These are phyloP conservation scores for Chalciporus piperatus DNA, from an alignment of 768 basidiomycete species.

Conservation along the genomic window DNA sequence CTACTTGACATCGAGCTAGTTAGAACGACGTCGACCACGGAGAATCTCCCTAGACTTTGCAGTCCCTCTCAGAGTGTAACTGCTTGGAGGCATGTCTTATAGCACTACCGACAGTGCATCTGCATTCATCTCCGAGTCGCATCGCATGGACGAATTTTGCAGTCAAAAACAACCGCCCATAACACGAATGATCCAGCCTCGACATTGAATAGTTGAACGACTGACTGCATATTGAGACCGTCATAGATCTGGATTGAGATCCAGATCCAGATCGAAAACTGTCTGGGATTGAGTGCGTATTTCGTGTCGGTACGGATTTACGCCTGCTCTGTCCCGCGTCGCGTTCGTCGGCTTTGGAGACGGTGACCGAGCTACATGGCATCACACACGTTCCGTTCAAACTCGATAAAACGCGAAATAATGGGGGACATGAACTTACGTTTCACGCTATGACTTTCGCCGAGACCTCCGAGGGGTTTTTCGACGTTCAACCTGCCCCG, in stretches of 20 bases:
- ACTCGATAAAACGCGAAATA: not conserved
- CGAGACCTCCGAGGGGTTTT: constrained; percentile 71
- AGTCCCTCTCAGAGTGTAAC: too few relatives aligned
- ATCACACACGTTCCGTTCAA: constrained; percentile 1
- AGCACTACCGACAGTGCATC: too few relatives aligned
- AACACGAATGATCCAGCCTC: too few relatives aligned
- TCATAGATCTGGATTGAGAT: constrained; percentile 79
- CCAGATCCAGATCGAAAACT: constrained; percentile 77
- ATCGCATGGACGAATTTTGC: too few relatives aligned
- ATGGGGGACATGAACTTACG: constrained; percentile 41
- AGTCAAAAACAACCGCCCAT: too few relatives aligned
- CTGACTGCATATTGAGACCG: not conserved
- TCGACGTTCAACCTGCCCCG: constrained; percentile 77
- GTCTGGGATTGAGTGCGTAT: constrained; percentile 56
- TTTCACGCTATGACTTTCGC: constrained; percentile 80
- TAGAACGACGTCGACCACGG: too few relatives aligned
- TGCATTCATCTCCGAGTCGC: too few relatives aligned
- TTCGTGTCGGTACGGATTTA: constrained; percentile 73
- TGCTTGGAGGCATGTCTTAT: too few relatives aligned
- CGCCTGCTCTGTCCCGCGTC: constrained; percentile 48
- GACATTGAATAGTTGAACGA: too few relatives aligned
- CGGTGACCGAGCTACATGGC: constrained; percentile 52
- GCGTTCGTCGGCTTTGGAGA: constrained; percentile 53
- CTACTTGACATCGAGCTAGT: too few relatives aligned
- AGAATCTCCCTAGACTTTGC: too few relatives aligned